Base-by-base conservation (phyloP, 805 yeast genomes). In the Henningerozyma blattae region DNA sequence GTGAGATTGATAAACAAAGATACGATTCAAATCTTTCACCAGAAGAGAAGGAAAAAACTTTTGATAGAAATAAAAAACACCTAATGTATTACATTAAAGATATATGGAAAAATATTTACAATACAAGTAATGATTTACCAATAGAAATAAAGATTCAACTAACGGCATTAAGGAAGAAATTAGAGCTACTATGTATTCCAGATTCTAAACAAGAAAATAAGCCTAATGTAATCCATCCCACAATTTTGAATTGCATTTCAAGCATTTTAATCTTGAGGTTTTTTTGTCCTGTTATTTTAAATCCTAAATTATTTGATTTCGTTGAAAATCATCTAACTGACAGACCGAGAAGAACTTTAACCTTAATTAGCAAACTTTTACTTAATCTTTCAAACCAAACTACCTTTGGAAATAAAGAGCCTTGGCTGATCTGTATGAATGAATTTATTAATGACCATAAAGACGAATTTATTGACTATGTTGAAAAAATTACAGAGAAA, bases 271-370 rank as follows among this genome's bases (percentile, higher is more conserved):
- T 89, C 52, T 59, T 89, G 39, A 63, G 95, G 39, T 83, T 78
- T 54, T 70, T 86, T 42, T 86, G 95, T 47, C 97, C 98, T 0
- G 94, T 95, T 0, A 70, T 89, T 19, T 59, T 91, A 49, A 87
- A 85, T 47, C 98, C 98, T 0, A 85, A 84, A 47, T 56, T 87
- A 32, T 86, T 85, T 53, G 75, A 77, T 39, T 61, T 91, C 32
- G 72, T 84, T 0, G 67, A 71, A 33, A 65, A 70, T 25, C 89
- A 82, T 44, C 84, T 85, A 38, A 67, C 75, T 7, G 84, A 86
- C 2, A 65, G 65, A 9, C 65, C 76, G 2, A 87, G 85, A 42
- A 65, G 94, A 38, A 80, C 94, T 0, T 57, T 89, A 30, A 85
- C 94, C 0, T 57, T 87, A 16, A 64, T 87, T 4, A 85, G 96